Base-by-base conservation (phyloP, 1,284 basidiomycete species). In the Cryptococcus floricola region DNA sequence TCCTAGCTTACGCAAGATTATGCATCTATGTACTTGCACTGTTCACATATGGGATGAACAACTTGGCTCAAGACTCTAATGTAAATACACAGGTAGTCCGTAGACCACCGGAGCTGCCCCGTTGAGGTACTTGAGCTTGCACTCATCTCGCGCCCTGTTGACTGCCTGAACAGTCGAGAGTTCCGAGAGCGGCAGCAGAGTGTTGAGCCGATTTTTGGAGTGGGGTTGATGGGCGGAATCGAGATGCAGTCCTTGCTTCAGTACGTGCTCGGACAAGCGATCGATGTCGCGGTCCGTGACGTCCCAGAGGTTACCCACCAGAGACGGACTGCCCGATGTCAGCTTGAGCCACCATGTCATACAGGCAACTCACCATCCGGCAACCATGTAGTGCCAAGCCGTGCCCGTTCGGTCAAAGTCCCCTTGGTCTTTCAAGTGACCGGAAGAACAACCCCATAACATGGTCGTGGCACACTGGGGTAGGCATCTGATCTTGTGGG, bases 361-460 rank as follows among this genome's bases (percentile, higher is more conserved):
- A 41, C 39, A 28, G 53, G 52, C 18, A 27, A 82, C 90, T 69
- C 66, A 94, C 91, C 91, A 93, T 63, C 94, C 95, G 39, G 88
- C 92, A n/a, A 96, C 73, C 86, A 97, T 89, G 73, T 98, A 98
- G 67, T 91, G 86, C 73, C 89, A 86, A 0, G 96, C 91, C 18
- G 91, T 98, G 9, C 95, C 95, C 14, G 84, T 83, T 14, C 89
- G 82, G 68, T 98, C 95, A 66, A 93, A 93, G 58, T 95, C 91
- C 12, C 95, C 95, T 83, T 92, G 89, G 53, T 94, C 89, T 53
- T 83, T 83, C 59, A 99, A 77, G 4, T 84, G 78, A 16, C 94
- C 96, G 0, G 92, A 96, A 0, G 95, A 98, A 80, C 95, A 99
- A 0, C 96, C 95, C 95, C 94, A 99, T 8, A 99, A 83, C 92